Conservation (phyloP, 2,329 filamentous ascomycete species). For the Colletotrichum truncatum region DNA sequence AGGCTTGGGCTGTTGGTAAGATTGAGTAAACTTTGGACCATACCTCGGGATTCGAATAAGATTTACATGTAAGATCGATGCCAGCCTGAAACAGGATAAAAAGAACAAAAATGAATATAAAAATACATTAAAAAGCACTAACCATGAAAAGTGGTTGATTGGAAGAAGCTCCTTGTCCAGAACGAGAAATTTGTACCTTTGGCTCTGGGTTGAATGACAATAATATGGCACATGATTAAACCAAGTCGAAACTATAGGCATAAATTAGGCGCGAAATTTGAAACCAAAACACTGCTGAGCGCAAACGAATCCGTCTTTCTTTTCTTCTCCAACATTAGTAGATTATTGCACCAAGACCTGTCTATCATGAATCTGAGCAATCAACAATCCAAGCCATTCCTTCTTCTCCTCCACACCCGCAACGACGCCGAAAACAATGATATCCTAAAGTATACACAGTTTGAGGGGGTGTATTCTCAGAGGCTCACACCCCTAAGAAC, state of each 20-base stretch:
- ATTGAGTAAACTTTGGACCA: conserved; percentile 48
- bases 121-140: no score
- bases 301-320: background rate
- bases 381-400: conserved; percentile 14
- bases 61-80: background rate
- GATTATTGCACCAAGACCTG: conserved; percentile 26
- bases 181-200: no score
- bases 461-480: background rate
- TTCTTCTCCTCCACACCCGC: conserved; percentile 10
- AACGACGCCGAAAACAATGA: conserved; percentile 15
- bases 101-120: no score
- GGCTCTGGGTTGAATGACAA: no score
- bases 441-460: conserved; percentile 26
- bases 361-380: conserved; percentile 24
- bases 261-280: no score
- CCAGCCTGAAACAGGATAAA: conserved; percentile 5
- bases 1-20: conserved; percentile 80
- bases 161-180: no score
- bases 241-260: no score
- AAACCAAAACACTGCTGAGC: background rate
- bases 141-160: no score
- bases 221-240: no score
- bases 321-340: conserved; percentile 26
- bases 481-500: background rate
- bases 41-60: background rate